Percentiles rank a stretch among this genome's conserved stretches.
Conservation (phyloP, 768 basidiomycete genomes). For the Royoungia palumana region DNA sequence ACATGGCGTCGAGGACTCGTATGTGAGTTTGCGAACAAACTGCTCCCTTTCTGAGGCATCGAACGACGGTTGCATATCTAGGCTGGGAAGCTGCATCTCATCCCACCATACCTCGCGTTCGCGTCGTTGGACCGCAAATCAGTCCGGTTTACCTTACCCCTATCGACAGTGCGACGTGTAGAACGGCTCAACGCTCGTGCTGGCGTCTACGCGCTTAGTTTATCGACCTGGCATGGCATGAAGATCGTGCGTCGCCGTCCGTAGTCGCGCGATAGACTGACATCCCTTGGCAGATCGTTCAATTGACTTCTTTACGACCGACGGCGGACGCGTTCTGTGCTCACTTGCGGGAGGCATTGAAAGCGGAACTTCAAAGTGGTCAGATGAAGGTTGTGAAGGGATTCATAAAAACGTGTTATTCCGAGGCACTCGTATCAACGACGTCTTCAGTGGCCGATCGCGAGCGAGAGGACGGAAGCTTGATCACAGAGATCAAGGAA, state of each 20-base stretch:
- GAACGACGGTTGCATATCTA: conserved; percentile 27
- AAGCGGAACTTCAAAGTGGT: conserved; percentile 82
- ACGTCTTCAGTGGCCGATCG: conserved; percentile 56
- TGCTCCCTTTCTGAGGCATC: background rate
- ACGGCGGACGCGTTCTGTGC: conserved; percentile 93
- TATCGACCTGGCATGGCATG: conserved; percentile 91
- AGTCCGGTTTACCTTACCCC: conserved; percentile 85
- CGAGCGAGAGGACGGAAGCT: conserved; percentile 66
- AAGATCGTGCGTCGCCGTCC: conserved; percentile 62
- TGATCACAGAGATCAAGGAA: conserved; percentile 53
- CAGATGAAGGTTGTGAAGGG: conserved; percentile 91
- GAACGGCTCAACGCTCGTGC: conserved; percentile 91
- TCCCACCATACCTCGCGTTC: conserved; percentile 89
- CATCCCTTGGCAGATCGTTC: conserved; percentile 61
- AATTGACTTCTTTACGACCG: conserved; percentile 88
- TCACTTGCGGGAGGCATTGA: conserved; percentile 83
- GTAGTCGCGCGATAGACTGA: conserved; percentile 3
- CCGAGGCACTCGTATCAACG: conserved; percentile 75
- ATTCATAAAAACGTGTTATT: conserved; percentile 92
- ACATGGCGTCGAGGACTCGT: conserved; percentile 85
- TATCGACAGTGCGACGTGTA: conserved; percentile 89
- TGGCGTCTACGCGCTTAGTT: conserved; percentile 93
- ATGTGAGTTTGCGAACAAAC: conserved; percentile 54
- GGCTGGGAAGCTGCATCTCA: conserved; percentile 88
- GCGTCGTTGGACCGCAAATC: conserved; percentile 89